Conservation (phyloP, 371 early-diverging fungal species). For the Chytridium lagenaria region DNA sequence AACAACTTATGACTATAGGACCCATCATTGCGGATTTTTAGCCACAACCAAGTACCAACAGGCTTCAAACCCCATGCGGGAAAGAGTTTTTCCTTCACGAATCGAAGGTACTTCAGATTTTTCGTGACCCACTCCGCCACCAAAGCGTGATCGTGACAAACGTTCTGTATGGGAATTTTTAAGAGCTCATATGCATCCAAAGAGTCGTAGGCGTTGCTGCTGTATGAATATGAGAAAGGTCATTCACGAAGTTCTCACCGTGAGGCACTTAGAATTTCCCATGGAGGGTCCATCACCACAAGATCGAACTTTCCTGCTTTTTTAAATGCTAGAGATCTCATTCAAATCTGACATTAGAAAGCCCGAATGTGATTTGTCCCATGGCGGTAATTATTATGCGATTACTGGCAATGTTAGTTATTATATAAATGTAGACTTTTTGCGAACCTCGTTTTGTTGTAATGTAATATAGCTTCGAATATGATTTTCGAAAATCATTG, state of each 20-base stretch:
- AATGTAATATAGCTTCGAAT: too few species aligned
- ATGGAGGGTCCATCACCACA: slow-evolving; percentile 80
- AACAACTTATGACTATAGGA: slow-evolving; percentile 20
- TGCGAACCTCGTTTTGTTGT: too few species aligned
- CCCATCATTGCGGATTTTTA: slow-evolving; percentile 59
- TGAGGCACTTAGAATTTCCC: slow-evolving; percentile 65
- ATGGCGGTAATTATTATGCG: neutral
- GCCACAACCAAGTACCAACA: slow-evolving; percentile 71
- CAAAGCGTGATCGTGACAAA: slow-evolving; percentile 46
- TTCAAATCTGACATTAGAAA: slow-evolving; percentile 47
- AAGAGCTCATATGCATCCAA: slow-evolving; percentile 73
- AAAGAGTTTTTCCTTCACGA: slow-evolving; percentile 71
- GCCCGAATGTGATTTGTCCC: slow-evolving; percentile 27
- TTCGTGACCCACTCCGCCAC: slow-evolving; percentile 82
- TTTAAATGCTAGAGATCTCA: neutral
- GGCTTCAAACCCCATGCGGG: slow-evolving; percentile 67
- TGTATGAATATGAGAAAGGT: neutral
- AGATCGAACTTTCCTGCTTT: slow-evolving; percentile 52
- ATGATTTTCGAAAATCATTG: too few species aligned
- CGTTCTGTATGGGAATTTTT: slow-evolving; percentile 60
- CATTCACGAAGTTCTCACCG: slow-evolving; percentile 7
- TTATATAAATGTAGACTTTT: neutral
- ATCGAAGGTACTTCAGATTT: slow-evolving; percentile 63
- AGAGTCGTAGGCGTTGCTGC: slow-evolving; percentile 55
- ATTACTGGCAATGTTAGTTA: neutral